Base-by-base conservation (phyloP, 164 flowering plant species). In the Piper longum region DNA sequence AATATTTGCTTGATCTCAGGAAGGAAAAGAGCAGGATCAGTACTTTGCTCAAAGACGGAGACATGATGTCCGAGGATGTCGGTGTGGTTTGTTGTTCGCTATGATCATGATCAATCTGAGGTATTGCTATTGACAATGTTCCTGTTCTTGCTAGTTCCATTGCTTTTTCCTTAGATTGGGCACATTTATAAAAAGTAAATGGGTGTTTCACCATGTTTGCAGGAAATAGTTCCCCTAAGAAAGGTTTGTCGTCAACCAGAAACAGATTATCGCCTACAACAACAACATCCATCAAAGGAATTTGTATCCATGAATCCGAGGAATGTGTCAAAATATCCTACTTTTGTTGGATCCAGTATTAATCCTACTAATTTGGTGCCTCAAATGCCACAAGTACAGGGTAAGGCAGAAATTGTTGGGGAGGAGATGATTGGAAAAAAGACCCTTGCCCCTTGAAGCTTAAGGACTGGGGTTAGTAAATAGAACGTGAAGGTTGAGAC, bases 21-120 rank as follows among this genome's bases (percentile, higher is more conserved):
- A 90, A 82, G 99, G 99, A 59, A 87, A 88, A 77, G 97, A 93
- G 69, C 99, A 93, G 75, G 97, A 97, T 72, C 91, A 90, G 67
- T 93, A 93, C 78, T 93, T 80, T 78, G 88, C 97, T 12, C 96
- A 93, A 77, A 76, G 99, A 68, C 73, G 99, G 70, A 84, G 96
- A 66, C 97, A 93, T 75, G 99, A 93, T 80, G 85, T 83, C 9
- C 83, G 99, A 73, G 99, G 99, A 68, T 93, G 99, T 65, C 96
- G 99, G 45, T 93, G 99, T 76, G 79, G 99, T 78, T 90, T 69
- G 78, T 90, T 62, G 99, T 93, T 67, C 92, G 97, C 41, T 93
- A 90, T 74, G 91, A 82, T 71, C 97, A 90, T 72, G 99, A 93
- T 70, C 92, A 79, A 69, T 80, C 97, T 62, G 99, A 93, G 99